A percentile compares a stretch with the other conserved stretches of the same genome.
These are phyloP conservation scores for Saksenaea vasiformis DNA, from an alignment of 371 early-diverging fungal species.

Conservation along the genomic window DNA sequence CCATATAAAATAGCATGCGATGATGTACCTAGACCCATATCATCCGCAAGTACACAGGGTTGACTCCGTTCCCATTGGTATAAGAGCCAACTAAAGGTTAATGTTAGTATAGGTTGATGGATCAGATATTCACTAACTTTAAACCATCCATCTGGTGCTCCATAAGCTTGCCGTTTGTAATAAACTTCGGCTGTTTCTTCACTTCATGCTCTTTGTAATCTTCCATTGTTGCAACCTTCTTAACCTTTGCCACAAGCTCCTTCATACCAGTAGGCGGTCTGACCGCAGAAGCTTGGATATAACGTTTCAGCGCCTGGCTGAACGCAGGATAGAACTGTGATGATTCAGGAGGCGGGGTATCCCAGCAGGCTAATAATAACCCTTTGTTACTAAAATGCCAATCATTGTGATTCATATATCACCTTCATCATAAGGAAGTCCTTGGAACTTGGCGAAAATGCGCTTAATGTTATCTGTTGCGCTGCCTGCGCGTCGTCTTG, in stretches of 20 bases:
- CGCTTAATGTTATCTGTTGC: conserved; percentile 21
- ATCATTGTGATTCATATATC: conserved; percentile 3
- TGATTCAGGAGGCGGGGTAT: conserved; percentile 28
- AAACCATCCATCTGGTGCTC: conserved; percentile 87
- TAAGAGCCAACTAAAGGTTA: conserved; percentile 63
- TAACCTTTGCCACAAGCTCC: conserved; percentile 33
- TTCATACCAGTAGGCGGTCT: conserved; percentile 37
- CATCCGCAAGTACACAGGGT: conserved; percentile 89
- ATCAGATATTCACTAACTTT: conserved; percentile 58
- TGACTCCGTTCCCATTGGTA: conserved; percentile 66
- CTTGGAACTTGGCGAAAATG: conserved; percentile 48
- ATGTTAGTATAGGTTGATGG: conserved; percentile 17
- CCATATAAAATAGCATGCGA: not conserved
- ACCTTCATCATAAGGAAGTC: conserved; percentile 54
- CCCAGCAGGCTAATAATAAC: conserved; percentile 30
- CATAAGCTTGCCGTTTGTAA: conserved; percentile 70
- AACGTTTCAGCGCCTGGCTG: conserved; percentile 36
- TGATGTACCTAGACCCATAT: conserved; percentile 87
- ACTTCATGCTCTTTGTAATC: conserved; percentile 45
- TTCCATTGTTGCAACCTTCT: conserved; percentile 29
- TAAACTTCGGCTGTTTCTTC: conserved; percentile 63
- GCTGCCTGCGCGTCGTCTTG: not conserved
- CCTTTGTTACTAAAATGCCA: not conserved
- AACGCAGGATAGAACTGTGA: conserved; percentile 43
- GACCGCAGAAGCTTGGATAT: conserved; percentile 31